Percentiles rank a stretch among this genome's conserved stretches.
Evolutionary conservation across 306 rosid genomes (phyloP).

Genomic region (Ochetophila trinervis): DNA sequence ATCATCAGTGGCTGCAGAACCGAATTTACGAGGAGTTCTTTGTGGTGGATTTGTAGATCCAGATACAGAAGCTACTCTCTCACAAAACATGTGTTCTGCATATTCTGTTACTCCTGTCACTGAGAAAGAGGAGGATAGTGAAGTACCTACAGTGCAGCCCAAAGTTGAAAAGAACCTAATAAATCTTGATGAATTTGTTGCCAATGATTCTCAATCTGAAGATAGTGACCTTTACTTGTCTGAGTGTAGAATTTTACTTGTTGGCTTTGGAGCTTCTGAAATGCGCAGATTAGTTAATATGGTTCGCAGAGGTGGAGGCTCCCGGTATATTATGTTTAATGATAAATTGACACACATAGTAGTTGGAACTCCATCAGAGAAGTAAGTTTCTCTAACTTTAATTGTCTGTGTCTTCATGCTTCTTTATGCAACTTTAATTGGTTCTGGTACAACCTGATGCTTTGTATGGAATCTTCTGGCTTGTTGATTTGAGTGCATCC

Average conservation of each 20-base stretch:
- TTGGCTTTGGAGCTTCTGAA: conserved; percentile 83
- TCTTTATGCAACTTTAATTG: conserved; percentile 7
- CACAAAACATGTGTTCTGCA: conserved; percentile 41
- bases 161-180: conserved; percentile 37
- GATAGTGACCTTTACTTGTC: conserved; percentile 80
- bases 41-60: conserved; percentile 40
- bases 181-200: conserved; percentile 53
- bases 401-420: conserved; percentile 12
- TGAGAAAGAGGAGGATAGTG: conserved; percentile 45
- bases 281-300: conserved; percentile 81
- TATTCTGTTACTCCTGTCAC: conserved; percentile 35
- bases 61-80: conserved; percentile 57
- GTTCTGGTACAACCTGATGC: background rate
- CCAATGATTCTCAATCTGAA: conserved; percentile 85
- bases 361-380: conserved; percentile 77
- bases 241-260: conserved; percentile 71
- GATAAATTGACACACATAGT: conserved; percentile 86
- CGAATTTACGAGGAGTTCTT: conserved; percentile 40
- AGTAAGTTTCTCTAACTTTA: conserved; percentile 40
- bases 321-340: conserved; percentile 65
- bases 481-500: background rate
- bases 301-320: conserved; percentile 90
- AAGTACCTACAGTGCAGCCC: conserved; percentile 39
- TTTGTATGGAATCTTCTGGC: background rate
- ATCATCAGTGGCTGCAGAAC: conserved; percentile 49